A percentile compares a stretch with the other conserved stretches of the same genome.
Evolutionary conservation across 1,139 yeast species (phyloP).

Genomic region (Petasospora rhodanensis): DNA sequence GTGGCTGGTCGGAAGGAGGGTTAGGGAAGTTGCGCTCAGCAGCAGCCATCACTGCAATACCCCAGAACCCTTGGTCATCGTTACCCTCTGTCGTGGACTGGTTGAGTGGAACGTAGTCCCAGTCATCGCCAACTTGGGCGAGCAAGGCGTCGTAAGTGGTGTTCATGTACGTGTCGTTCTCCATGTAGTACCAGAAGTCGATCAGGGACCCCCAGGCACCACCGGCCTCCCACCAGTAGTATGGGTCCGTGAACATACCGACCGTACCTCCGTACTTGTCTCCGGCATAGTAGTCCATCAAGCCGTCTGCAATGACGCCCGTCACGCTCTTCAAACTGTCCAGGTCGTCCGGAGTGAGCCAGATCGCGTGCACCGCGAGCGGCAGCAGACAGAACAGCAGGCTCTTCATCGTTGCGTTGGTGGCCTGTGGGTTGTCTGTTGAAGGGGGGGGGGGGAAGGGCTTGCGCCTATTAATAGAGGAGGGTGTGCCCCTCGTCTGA

Average conservation of each 20-base stretch:
- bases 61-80: conserved; percentile 98
- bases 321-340: conserved; percentile 47
- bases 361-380: conserved; percentile 18
- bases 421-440: neutral
- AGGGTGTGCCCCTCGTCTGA: too few relatives aligned
- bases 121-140: conserved; percentile 72
- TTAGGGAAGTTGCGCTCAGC: conserved; percentile 85
- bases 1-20: conserved; percentile 54
- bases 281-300: conserved; percentile 84
- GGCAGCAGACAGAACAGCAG: too few relatives aligned
- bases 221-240: conserved; percentile 99
- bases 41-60: conserved; percentile 85
- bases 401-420: conserved; percentile 1
- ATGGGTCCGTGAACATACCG: conserved; percentile 82
- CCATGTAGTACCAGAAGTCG: conserved; percentile 70
- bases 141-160: conserved; percentile 57
- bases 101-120: conserved; percentile 80
- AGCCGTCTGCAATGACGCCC: conserved; percentile 54
- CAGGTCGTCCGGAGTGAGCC: conserved; percentile 33
- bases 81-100: conserved; percentile 96
- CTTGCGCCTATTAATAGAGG: too few relatives aligned
- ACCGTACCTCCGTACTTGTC: conserved; percentile 62
- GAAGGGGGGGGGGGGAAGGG: too few relatives aligned
- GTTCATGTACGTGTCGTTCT: conserved; percentile 63
- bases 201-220: conserved; percentile 90